These are phyloP conservation scores for Diutina scorzettiae DNA, from an alignment of 1,139 yeast species.

Conservation along the genomic window DNA sequence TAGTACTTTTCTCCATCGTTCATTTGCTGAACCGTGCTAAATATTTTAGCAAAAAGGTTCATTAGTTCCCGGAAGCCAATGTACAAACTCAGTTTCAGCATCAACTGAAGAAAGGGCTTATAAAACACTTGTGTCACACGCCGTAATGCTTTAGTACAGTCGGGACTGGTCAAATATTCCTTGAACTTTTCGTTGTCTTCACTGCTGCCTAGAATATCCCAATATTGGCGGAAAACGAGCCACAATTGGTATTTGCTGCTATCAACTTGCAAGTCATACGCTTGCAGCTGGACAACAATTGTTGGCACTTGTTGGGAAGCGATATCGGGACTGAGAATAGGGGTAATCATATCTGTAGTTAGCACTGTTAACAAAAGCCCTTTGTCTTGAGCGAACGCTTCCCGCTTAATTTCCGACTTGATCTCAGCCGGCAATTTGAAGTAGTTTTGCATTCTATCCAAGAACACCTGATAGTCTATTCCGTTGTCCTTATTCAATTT, in stretches of 20 bases:
- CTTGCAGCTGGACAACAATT: not conserved
- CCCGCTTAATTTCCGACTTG: not conserved
- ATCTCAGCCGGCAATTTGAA: not conserved
- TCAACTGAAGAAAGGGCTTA: not conserved
- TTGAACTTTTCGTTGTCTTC: not conserved
- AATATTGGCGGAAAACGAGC: conserved; percentile 3
- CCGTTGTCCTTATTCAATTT: conserved; percentile 13
- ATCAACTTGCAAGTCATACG: not conserved
- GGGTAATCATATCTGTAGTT: not conserved
- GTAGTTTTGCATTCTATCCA: not conserved
- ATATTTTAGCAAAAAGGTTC: not conserved
- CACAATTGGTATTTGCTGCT: not conserved
- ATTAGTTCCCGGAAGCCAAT: not conserved
- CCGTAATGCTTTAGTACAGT: not conserved
- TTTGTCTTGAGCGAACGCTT: not conserved
- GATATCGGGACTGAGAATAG: not conserved
- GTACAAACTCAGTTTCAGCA: not conserved
- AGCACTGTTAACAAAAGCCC: not conserved
- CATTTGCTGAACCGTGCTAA: not conserved
- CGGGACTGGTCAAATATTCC: not conserved
- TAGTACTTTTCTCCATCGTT: conserved; percentile 5
- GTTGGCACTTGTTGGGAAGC: not conserved
- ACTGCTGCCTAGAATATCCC: not conserved
- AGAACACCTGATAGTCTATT: not conserved
- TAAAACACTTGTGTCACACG: not conserved